phyloP scores from a whole-genome alignment of 73 alveolate genomes.

The Symbiodinium natans region DNA sequence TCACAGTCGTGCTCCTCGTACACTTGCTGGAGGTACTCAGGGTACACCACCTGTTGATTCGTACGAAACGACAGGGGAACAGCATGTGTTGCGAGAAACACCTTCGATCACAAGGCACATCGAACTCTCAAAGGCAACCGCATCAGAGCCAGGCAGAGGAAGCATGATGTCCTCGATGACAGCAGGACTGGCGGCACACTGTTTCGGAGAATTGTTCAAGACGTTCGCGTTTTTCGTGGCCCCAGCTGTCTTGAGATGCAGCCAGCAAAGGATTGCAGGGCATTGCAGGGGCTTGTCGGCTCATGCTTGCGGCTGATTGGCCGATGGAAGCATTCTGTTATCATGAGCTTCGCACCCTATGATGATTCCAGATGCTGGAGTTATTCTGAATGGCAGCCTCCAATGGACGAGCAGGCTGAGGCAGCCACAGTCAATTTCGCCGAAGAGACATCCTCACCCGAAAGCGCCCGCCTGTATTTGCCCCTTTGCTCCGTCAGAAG shows the following conservation, averaged over 20 bases:
- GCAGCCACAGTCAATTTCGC: neutral
- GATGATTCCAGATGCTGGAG: neutral
- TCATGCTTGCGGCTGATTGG: neutral
- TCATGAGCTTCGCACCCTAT: neutral
- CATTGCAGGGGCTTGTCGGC: neutral
- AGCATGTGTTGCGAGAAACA: neutral
- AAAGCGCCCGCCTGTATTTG: neutral
- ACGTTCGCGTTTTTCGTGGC: neutral
- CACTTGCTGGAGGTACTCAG: slow-evolving; percentile 4
- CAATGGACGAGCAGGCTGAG: neutral
- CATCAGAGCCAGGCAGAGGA: slow-evolving; percentile 64
- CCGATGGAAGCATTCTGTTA: neutral
- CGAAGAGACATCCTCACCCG: neutral
- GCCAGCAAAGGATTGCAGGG: neutral
- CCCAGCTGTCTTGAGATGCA: neutral
- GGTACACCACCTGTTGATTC: slow-evolving; percentile 21
- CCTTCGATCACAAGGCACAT: neutral
- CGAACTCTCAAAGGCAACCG: neutral
- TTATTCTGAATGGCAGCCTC: no score
- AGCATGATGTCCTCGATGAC: slow-evolving; percentile 34
- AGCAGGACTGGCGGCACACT: neutral
- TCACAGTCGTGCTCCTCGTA: slow-evolving; percentile 55
- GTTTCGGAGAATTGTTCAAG: neutral
- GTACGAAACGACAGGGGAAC: neutral
- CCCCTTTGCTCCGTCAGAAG: neutral